Evolutionary conservation across 2,329 filamentous ascomycete genomes (phyloP), one percentile per base, ranked within the genome.

Genomic region (Blastomyces emzantsi): DNA sequence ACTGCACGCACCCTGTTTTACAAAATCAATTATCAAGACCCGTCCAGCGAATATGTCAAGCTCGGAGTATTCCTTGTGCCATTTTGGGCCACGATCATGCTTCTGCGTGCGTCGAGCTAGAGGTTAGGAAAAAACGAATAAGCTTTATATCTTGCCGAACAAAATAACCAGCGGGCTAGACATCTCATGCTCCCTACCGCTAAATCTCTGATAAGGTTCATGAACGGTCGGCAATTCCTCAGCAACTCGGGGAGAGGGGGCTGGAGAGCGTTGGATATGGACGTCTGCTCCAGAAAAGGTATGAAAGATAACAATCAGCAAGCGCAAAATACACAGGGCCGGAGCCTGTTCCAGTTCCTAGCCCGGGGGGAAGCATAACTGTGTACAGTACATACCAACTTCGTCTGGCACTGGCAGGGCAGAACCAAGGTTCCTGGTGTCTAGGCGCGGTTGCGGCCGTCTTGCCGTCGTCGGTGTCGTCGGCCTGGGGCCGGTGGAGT

Each of bases 11-110:
- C 73, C 72, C 62, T 70, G 70, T 41, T 71, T 72, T 56, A 81
- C 73, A 69, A 81, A 83, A 69, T 83, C 81, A 52, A 83, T 79
- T 63, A 83, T 74, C 65, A 83, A 70, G 6, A 83, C 79, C 45
- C 81, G 76, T 15, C 80, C 80, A 28, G 60, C 49, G 41, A 67
- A 61, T 33, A 67, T 65, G 47, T 71, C 69, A 36, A 73, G 70
- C 5, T 69, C 65, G 30, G 71, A 68, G 61, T 73, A 73, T 1
- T 71, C 66, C 54, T 73, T 73, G 63, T 76, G 72, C 74, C 74
- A 76, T 69, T 72, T 72, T 30, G 74, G 66, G 8, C 70, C 71
- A 22, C 70, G 71, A 55, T 68, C 68, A 57, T 64, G 62, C 19
- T 60, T 65, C 17, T 52, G 62, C 25, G 62, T 33, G 15, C 54